A percentile compares a stretch with the other conserved stretches of the same genome.
phyloP scores from a whole-genome alignment of 2,329 filamentous ascomycete genomes.

The Alternaria alternata region DNA sequence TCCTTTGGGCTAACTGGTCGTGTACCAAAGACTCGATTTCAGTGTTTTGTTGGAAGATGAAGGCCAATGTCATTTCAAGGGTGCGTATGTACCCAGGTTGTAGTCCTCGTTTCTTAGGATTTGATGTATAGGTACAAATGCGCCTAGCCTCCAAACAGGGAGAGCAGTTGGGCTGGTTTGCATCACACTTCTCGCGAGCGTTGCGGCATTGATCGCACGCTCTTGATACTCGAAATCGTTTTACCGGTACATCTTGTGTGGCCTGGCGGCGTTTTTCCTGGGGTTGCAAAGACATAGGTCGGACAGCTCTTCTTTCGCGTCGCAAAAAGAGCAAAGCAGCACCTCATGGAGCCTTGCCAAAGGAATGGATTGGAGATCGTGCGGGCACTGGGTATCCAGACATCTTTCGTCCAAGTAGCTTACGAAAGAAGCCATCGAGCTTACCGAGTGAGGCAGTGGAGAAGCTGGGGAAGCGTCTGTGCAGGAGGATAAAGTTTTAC shows the following conservation, averaged over 20 bases:
- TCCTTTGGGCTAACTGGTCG: slow-evolving; percentile 59
- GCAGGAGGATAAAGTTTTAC: slow-evolving; percentile 20
- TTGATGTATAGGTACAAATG: slow-evolving; percentile 73
- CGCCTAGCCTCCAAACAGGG: slow-evolving; percentile 70
- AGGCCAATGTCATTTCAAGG: slow-evolving; percentile 70
- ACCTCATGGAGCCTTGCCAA: slow-evolving; percentile 3
- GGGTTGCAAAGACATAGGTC: slow-evolving; percentile 27
- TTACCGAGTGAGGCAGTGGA: slow-evolving; percentile 5
- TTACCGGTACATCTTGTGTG: slow-evolving; percentile 28
- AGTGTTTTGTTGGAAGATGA: slow-evolving; percentile 56
- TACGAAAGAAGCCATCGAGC: slow-evolving; percentile 13
- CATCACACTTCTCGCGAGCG: slow-evolving; percentile 76
- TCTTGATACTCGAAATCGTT: slow-evolving; percentile 70
- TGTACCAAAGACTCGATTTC: slow-evolving; percentile 67
- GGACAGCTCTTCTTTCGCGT: slow-evolving; percentile 2
- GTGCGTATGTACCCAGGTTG: slow-evolving; percentile 63
- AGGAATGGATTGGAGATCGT: not conserved
- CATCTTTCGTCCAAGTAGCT: slow-evolving; percentile 1
- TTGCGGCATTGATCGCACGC: slow-evolving; percentile 73
- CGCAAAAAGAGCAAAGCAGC: not conserved
- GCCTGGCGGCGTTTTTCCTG: slow-evolving; percentile 30
- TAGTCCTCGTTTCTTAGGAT: slow-evolving; percentile 77
- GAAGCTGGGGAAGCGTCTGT: slow-evolving; percentile 18
- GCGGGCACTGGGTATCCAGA: not conserved
- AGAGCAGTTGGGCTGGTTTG: slow-evolving; percentile 69